Evolutionary conservation across 2,329 filamentous ascomycete species (phyloP).

Genomic region (Curvularia hawaiiensis): DNA sequence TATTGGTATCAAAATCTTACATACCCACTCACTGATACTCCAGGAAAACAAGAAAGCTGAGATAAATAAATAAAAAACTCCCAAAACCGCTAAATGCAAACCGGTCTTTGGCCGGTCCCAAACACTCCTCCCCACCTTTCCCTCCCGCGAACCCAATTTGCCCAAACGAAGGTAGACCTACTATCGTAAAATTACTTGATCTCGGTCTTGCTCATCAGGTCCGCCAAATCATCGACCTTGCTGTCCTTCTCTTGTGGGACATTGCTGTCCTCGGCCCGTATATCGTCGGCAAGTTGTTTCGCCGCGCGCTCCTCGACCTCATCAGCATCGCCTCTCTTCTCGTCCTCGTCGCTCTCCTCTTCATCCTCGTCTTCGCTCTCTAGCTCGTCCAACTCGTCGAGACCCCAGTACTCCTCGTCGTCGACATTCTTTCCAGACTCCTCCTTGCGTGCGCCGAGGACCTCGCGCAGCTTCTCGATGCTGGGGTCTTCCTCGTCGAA

Average conservation of each 20-base stretch:
- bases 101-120: not conserved
- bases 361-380: constrained; percentile 87
- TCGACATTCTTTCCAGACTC: constrained; percentile 55
- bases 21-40: constrained; percentile 1
- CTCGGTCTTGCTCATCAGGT: constrained; percentile 73
- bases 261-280: constrained; percentile 75
- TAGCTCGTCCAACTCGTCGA: constrained; percentile 74
- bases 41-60: not conserved
- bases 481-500: constrained; percentile 84
- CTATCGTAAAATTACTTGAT: constrained; percentile 33
- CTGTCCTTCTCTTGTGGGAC: constrained; percentile 73
- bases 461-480: constrained; percentile 68
- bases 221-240: constrained; percentile 80
- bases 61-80: not conserved
- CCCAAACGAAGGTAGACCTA: not conserved
- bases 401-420: constrained; percentile 56
- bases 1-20: constrained; percentile 12
- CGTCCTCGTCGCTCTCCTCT: constrained; percentile 70
- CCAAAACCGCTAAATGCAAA: constrained; percentile 17
- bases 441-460: constrained; percentile 77
- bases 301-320: constrained; percentile 49
- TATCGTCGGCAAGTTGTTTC: constrained; percentile 68
- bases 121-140: not conserved
- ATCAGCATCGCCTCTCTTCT: constrained; percentile 61
- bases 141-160: not conserved